phyloP scores from a whole-genome alignment of 805 yeast species.

The Ogataea pilisensis region DNA sequence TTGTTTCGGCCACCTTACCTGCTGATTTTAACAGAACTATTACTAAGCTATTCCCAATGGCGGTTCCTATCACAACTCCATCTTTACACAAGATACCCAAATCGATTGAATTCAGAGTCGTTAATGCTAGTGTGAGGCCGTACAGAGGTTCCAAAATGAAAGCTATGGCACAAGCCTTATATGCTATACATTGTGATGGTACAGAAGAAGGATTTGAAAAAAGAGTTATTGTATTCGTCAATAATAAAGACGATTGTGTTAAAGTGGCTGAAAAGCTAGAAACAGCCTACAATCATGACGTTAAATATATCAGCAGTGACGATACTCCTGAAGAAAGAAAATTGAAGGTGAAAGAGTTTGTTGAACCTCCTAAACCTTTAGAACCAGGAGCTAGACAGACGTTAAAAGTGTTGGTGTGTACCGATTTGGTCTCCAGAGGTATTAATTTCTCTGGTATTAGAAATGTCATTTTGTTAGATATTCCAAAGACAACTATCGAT shows the following conservation, averaged over 20 bases:
- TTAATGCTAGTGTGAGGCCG: slow-evolving; percentile 75
- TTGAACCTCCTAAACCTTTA: slow-evolving; percentile 52
- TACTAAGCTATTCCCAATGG: slow-evolving; percentile 57
- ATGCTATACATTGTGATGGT: slow-evolving; percentile 80
- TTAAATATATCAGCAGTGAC: slow-evolving; percentile 63
- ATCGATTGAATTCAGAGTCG: slow-evolving; percentile 63
- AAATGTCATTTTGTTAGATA: slow-evolving; percentile 78
- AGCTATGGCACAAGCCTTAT: slow-evolving; percentile 83
- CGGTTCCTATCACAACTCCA: slow-evolving; percentile 69
- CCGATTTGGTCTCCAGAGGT: slow-evolving; percentile 89
- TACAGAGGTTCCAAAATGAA: slow-evolving; percentile 79
- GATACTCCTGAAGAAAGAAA: slow-evolving; percentile 59
- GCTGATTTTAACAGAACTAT: slow-evolving; percentile 64
- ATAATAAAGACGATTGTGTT: slow-evolving; percentile 60
- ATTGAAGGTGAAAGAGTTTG: slow-evolving; percentile 53
- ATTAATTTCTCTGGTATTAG: slow-evolving; percentile 78
- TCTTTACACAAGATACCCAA: slow-evolving; percentile 80
- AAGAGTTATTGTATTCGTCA: slow-evolving; percentile 81
- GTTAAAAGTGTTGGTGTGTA: slow-evolving; percentile 73
- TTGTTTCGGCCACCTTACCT: slow-evolving; percentile 91
- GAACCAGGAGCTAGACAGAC: slow-evolving; percentile 29
- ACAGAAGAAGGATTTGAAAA: slow-evolving; percentile 74
- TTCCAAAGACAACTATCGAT: slow-evolving; percentile 82
- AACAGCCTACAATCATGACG: slow-evolving; percentile 50
- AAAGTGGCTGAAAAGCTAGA: slow-evolving; percentile 53